Base-by-base conservation (phyloP, 1,139 yeast genomes). In the Scheffersomyces titani region DNA sequence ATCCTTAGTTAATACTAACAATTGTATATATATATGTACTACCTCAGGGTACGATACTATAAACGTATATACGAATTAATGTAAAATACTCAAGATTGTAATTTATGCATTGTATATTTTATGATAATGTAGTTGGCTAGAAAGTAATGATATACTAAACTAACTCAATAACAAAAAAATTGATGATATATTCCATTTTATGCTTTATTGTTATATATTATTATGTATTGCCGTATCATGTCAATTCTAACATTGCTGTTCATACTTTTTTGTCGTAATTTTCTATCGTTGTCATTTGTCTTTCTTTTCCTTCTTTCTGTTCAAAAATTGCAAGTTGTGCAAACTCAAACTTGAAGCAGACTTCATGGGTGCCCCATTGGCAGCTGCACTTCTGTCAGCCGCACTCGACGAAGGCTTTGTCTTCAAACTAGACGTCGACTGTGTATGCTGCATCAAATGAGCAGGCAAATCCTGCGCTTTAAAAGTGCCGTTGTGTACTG, bases 331-430 rank as follows among this genome's bases (percentile, higher is more conserved):
- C 24, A 64, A 56, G 52, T 62, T 64, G 49, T 60, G 62, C 30
- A 60, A 53, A 49, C 57, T 61, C 54, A 64, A 55, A 21, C 61
- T 57, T 19, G 66, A 62, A 24, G 59, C 54, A 6, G 61, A 53
- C 30, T 57, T 57, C 44, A 48, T 40, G 6, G 55, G 54, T 3
- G 62, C 55, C 67, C 60, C 50, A 65, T 52, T 16, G 73, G 72
- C 4, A 2, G 68, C 69, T 3, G 75, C 74, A 52, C 58, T 67
- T 57, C 80, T 61, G 56, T 76, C 77, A 6, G 72, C 64, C 1
- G 80, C 79, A 59, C 76, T 71, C 49, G 70, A 65, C 1, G 78
- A 74, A 7, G 74, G 75, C 55, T 67, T 59, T 16, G 68, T 59
- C 16, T 30, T 30, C 19, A 59, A 51, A 48, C 62, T 58, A 19